These are phyloP conservation scores for Salvia sclarea DNA, from an alignment of 305 asterid genomes.

Conservation along the genomic window DNA sequence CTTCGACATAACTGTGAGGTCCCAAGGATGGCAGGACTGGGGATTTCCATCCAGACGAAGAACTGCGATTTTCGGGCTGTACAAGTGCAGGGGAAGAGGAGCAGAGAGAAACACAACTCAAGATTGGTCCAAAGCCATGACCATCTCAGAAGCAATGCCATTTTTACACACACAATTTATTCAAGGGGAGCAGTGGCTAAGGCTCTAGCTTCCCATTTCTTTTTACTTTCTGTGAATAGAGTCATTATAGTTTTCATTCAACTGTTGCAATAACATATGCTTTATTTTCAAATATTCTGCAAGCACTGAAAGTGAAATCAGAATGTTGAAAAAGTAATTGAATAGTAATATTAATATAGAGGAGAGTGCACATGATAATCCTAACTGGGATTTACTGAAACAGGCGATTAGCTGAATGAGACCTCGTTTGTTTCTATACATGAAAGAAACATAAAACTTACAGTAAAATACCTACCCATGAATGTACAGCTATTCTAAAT, in stretches of 20 bases:
- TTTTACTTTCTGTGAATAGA: background rate
- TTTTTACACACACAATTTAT: slow-evolving; percentile 53
- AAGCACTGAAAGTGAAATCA: background rate
- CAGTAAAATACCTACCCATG: slow-evolving; percentile 34
- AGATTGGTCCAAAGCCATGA: slow-evolving; percentile 59
- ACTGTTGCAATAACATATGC: background rate
- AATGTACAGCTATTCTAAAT: slow-evolving; percentile 41
- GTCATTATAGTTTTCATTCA: background rate
- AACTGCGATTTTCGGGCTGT: slow-evolving; percentile 65
- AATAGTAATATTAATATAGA: background rate
- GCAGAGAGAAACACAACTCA: slow-evolving; percentile 55
- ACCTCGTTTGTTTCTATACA: slow-evolving; percentile 34
- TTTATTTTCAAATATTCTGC: background rate
- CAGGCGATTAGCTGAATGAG: background rate
- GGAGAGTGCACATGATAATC: background rate
- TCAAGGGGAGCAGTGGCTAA: slow-evolving; percentile 62
- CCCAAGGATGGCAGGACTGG: slow-evolving; percentile 77
- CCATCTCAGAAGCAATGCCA: slow-evolving; percentile 44
- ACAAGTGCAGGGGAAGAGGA: slow-evolving; percentile 65
- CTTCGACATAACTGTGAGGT: slow-evolving; percentile 44
- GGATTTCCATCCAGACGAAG: slow-evolving; percentile 47
- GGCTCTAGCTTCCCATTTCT: slow-evolving; percentile 31
- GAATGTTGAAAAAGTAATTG: background rate
- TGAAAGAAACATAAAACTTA: slow-evolving; percentile 34
- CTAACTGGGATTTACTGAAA: background rate